phyloP scores from a whole-genome alignment of 352 stramenopile species.

The Sclerospora graminicola region DNA sequence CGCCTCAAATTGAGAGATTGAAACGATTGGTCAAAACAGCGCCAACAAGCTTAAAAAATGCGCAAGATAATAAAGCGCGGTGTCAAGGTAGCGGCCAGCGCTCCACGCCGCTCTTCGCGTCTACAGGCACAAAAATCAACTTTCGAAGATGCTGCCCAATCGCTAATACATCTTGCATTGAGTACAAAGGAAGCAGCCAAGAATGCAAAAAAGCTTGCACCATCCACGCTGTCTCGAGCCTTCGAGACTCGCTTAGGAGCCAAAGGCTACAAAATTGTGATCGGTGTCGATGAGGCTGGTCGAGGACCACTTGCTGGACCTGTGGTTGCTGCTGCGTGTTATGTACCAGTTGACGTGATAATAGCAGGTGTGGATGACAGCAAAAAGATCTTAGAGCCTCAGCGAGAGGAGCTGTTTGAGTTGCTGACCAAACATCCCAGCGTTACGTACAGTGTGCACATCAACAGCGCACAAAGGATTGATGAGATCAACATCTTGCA shows the following conservation, averaged over 20 bases:
- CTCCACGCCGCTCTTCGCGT: constrained; percentile 17
- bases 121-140: constrained; percentile 10
- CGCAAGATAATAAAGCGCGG: constrained; percentile 14
- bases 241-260: constrained; percentile 43
- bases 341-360: constrained; percentile 61
- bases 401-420: constrained; percentile 88
- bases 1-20: background rate
- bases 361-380: constrained; percentile 89
- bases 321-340: constrained; percentile 69
- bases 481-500: constrained; percentile 99
- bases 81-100: constrained; percentile 10
- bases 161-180: background rate
- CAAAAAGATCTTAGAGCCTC: constrained; percentile 93
- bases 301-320: constrained; percentile 91
- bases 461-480: constrained; percentile 79
- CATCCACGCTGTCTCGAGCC: constrained; percentile 34
- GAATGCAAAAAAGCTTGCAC: background rate
- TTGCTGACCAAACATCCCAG: constrained; percentile 64
- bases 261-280: constrained; percentile 60
- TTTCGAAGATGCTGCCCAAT: too few relatives aligned
- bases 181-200: constrained; percentile 5
- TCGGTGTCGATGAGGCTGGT: constrained; percentile 95
- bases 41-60: constrained; percentile 2
- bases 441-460: constrained; percentile 84
- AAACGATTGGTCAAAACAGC: constrained; percentile 27